Evolutionary conservation across 805 yeast genomes (phyloP).

Genomic region (Pichia insulana): DNA sequence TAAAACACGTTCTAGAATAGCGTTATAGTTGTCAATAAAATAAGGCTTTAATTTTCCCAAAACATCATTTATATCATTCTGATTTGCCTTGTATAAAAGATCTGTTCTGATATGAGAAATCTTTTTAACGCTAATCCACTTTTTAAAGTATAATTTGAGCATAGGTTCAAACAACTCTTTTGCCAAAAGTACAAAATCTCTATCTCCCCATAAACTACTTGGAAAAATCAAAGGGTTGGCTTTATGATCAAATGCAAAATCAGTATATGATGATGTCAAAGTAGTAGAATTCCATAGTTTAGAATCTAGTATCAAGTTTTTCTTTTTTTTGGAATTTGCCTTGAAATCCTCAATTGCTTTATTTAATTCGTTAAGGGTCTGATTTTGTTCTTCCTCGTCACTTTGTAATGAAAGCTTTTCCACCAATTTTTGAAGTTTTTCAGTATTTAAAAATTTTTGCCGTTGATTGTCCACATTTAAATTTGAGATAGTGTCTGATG

Average conservation of each 20-base stretch:
- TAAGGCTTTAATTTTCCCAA: background rate
- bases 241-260: background rate
- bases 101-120: background rate
- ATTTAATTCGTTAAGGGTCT: background rate
- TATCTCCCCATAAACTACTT: background rate
- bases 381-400: background rate
- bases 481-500: no score
- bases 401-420: background rate
- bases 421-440: background rate
- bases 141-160: background rate
- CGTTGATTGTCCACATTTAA: no score
- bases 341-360: background rate
- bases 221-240: background rate
- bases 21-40: slow-evolving; percentile 5
- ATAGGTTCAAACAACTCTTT: background rate
- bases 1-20: slow-evolving; percentile 9
- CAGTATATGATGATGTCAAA: background rate
- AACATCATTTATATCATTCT: background rate
- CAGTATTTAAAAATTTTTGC: background rate
- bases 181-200: background rate
- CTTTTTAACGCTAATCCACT: background rate
- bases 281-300: no score
- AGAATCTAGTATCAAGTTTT: no score
- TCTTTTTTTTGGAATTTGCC: background rate
- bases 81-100: background rate